Evolutionary conservation across 805 yeast genomes (phyloP).

Genomic region (Schwanniomyces yamadae): DNA sequence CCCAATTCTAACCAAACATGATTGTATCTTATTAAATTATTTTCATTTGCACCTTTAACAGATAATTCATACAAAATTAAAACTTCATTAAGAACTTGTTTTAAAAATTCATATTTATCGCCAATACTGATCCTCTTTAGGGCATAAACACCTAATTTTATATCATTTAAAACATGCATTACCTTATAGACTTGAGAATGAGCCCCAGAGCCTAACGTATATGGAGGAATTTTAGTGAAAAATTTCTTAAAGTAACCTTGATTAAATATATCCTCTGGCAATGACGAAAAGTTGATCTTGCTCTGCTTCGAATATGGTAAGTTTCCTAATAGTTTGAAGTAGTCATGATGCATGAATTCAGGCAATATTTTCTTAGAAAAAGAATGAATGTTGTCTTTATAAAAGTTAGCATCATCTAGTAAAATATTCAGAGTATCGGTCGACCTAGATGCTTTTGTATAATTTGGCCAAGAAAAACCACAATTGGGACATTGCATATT

Average conservation of each 20-base stretch:
- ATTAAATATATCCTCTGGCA: slow-evolving; percentile 61
- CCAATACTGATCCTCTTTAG: slow-evolving; percentile 85
- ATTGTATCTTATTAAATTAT: slow-evolving; percentile 75
- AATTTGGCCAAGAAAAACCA: slow-evolving; percentile 27
- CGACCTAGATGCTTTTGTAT: background rate
- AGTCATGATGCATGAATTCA: slow-evolving; percentile 35
- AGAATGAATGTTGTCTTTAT: background rate
- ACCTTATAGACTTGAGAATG: slow-evolving; percentile 84
- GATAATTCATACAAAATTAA: slow-evolving; percentile 60
- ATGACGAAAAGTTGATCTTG: slow-evolving; percentile 11
- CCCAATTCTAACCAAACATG: slow-evolving; percentile 88
- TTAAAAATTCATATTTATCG: slow-evolving; percentile 64
- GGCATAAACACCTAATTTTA: slow-evolving; percentile 77
- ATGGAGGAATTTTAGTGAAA: slow-evolving; percentile 55
- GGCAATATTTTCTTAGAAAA: slow-evolving; percentile 6
- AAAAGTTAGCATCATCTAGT: slow-evolving; percentile 1
- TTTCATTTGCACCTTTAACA: slow-evolving; percentile 40
- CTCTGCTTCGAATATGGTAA: slow-evolving; percentile 16
- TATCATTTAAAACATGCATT: slow-evolving; percentile 71
- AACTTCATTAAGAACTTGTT: slow-evolving; percentile 74
- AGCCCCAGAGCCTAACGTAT: slow-evolving; percentile 73
- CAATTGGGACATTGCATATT: slow-evolving; percentile 28
- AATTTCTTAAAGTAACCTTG: slow-evolving; percentile 80
- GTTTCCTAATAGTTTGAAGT: slow-evolving; percentile 34
- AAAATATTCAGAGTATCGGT: background rate